These are phyloP conservation scores for Circinella umbellata DNA, from an alignment of 371 early-diverging fungal genomes.

Conservation along the genomic window DNA sequence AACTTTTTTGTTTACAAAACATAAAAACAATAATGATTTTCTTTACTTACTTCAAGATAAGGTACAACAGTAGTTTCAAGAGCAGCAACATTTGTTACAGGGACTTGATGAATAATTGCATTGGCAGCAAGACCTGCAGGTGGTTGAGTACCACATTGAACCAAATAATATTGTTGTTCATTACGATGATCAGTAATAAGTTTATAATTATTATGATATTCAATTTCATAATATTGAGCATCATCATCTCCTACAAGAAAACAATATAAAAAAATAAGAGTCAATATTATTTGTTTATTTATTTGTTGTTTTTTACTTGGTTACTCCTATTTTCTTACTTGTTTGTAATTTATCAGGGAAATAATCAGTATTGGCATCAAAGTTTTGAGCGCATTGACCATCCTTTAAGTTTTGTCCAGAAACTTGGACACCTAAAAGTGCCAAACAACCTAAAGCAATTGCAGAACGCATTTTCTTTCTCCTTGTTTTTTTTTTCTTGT, in stretches of 20 bases:
- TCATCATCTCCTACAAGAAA: conserved; percentile 39
- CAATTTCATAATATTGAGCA: conserved; percentile 57
- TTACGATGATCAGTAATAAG: conserved; percentile 54
- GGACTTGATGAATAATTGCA: conserved; percentile 59
- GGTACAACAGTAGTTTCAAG: conserved; percentile 68
- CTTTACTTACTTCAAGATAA: conserved; percentile 60
- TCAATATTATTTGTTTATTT: background rate
- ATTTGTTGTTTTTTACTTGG: background rate
- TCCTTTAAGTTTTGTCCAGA: conserved; percentile 44
- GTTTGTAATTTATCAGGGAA: conserved; percentile 57
- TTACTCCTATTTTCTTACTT: conserved; percentile 33
- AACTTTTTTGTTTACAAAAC: background rate
- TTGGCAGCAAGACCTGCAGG: conserved; percentile 56
- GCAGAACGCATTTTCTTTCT: conserved; percentile 7
- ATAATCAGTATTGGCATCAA: conserved; percentile 54
- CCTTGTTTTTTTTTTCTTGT: background rate
- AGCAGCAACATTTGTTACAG: conserved; percentile 62
- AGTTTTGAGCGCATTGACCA: conserved; percentile 44
- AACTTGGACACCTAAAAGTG: conserved; percentile 15
- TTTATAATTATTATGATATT: conserved; percentile 72
- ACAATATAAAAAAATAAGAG: background rate
- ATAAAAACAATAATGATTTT: background rate
- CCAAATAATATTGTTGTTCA: conserved; percentile 54
- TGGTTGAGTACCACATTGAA: conserved; percentile 72
- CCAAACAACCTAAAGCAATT: conserved; percentile 9